phyloP scores from a whole-genome alignment of 2,329 filamentous ascomycete genomes.

The Boeremia exigua region DNA sequence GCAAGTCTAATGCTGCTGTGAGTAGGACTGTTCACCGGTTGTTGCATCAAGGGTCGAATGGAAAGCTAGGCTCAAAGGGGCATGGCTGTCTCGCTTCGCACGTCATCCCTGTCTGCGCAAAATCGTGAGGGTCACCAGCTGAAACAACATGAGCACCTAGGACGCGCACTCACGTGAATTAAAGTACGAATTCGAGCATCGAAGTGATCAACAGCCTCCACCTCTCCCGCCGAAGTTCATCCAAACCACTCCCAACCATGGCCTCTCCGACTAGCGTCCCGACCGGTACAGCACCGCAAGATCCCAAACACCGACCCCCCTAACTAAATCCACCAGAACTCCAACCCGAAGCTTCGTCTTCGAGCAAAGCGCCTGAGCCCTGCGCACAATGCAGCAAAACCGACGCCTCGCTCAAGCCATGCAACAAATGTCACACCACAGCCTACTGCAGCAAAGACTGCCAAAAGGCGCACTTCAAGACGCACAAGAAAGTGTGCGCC shows the following conservation, averaged over 20 bases:
- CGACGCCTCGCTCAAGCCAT: constrained; percentile 41
- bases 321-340: background rate
- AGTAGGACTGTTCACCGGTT: too few relatives aligned
- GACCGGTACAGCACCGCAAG: background rate
- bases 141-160: background rate
- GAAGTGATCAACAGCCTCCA: background rate
- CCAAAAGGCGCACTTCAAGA: constrained; percentile 49
- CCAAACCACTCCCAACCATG: background rate
- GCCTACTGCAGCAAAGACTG: constrained; percentile 51
- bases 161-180: constrained; percentile 9
- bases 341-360: constrained; percentile 6
- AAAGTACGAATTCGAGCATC: background rate
- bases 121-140: constrained; percentile 3
- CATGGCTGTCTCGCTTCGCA: background rate
- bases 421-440: constrained; percentile 49
- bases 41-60: too few relatives aligned
- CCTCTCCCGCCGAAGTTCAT: background rate
- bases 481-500: constrained; percentile 51
- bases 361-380: constrained; percentile 11
- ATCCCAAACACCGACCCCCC: background rate
- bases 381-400: constrained; percentile 37
- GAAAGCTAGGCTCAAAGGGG: background rate
- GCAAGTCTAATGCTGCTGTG: background rate
- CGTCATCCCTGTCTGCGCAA: constrained; percentile 8
- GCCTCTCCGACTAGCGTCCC: background rate